phyloP scores from a whole-genome alignment of 768 basidiomycete species.

The Pholiota conissans region DNA sequence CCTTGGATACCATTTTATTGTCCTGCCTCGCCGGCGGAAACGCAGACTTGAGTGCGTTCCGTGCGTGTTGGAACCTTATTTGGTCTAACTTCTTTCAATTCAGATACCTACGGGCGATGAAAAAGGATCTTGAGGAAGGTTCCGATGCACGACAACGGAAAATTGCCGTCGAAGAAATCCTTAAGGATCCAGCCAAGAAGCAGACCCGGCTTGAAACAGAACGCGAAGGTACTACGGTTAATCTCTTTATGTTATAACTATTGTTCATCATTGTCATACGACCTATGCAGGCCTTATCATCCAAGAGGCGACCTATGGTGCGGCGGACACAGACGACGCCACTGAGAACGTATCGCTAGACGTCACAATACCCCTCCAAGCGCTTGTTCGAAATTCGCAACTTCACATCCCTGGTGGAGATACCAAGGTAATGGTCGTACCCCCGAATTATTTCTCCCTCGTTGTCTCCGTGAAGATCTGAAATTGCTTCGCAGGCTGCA shows the following conservation, averaged over 20 bases:
- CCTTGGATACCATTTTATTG: constrained; percentile 55
- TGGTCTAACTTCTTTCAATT: neutral
- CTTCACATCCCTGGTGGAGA: constrained; percentile 75
- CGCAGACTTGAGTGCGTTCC: constrained; percentile 52
- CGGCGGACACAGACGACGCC: constrained; percentile 47
- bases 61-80: neutral
- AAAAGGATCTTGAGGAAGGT: constrained; percentile 64
- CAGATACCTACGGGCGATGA: constrained; percentile 69
- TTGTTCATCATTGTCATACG: neutral
- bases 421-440: constrained; percentile 57
- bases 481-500: constrained; percentile 45
- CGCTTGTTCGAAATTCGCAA: constrained; percentile 76
- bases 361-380: constrained; percentile 81
- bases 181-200: constrained; percentile 67
- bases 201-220: constrained; percentile 63
- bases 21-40: constrained; percentile 54
- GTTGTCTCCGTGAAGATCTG: neutral
- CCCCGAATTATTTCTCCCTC: neutral
- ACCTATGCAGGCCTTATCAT: constrained; percentile 51
- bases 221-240: constrained; percentile 53
- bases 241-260: neutral
- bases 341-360: constrained; percentile 62
- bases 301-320: constrained; percentile 72
- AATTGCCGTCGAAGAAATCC: constrained; percentile 58
- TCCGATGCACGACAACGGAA: constrained; percentile 62